Evolutionary conservation across 2,329 filamentous ascomycete species (phyloP), one percentile per base, ranked within the genome.

Genomic region (Trichoderma guizhouense): DNA sequence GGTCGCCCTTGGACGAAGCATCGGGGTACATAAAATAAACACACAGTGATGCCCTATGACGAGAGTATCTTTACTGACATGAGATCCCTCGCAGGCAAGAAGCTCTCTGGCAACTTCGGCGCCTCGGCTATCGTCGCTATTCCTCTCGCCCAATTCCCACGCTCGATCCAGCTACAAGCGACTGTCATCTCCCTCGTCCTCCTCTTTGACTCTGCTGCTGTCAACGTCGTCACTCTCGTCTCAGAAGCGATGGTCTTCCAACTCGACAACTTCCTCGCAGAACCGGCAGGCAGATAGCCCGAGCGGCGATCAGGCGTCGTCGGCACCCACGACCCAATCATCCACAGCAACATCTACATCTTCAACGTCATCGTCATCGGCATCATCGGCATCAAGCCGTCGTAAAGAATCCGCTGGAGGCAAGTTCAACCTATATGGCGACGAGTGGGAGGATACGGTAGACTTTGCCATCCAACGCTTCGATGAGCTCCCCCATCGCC

Each of bases 391-490:
- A 32, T 39, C 69, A 11, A 58, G 18, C 58, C 73, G 69, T 75
- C 74, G 76, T 53, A 73, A 74, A 72, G 76, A 79, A 72, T 78
- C 77, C 4, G 76, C 75, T 5, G 75, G 75, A 11, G 76, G 77
- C 28, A 82, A 80, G 72, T 79, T 79, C 71, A 82, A 81, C 61
- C 74, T 82, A 11, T 83, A 82, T 53, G 80, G 79, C 67, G 79
- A 81, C 47, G 82, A 84, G 69, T 85, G 83, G 83, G 83, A 85
- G 72, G 82, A 84, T 65, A 81, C 82, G 6, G 77, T 81, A 3
- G 82, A 85, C 71, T 81, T 79, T 32, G 79, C 80, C 63, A 83
- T 85, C 68, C 78, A 82, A 72, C 81, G 81, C n/a, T 85, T 85
- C 39, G 79, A 81, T n/a, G 83, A 85, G 71, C 78, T 85, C 2